A percentile compares a stretch with the other conserved stretches of the same genome.
These are phyloP conservation scores for Adansonia rubrostipa DNA, from an alignment of 441 rosid genomes.

Conservation along the genomic window DNA sequence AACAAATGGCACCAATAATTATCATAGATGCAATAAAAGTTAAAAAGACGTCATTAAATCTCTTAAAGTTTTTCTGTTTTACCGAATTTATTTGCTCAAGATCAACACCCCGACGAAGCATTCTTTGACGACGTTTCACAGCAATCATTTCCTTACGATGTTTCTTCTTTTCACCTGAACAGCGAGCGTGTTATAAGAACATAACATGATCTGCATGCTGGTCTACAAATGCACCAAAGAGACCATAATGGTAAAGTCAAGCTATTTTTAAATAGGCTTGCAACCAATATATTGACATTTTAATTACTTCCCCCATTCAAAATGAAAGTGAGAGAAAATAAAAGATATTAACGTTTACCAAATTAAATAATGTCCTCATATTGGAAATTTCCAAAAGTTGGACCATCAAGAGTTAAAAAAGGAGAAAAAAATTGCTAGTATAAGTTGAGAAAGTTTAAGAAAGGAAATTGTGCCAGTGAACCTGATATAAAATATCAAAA, in stretches of 20 bases:
- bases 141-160: slow-evolving; percentile 78
- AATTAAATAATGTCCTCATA: not conserved
- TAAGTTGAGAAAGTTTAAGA: not conserved
- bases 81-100: slow-evolving; percentile 70
- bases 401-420: not conserved
- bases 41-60: not conserved
- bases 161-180: slow-evolving; percentile 82
- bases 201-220: not conserved
- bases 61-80: slow-evolving; percentile 17
- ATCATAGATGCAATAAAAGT: not conserved
- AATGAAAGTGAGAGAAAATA: not conserved
- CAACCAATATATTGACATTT: slow-evolving; percentile 1
- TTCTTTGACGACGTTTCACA: slow-evolving; percentile 73
- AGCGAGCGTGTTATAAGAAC: slow-evolving; percentile 12
- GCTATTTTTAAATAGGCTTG: not conserved
- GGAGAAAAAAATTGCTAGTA: not conserved
- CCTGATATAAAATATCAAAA: not conserved
- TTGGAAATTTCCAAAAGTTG: not conserved
- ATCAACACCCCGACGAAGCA: slow-evolving; percentile 82
- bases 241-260: not conserved
- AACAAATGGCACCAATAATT: slow-evolving; percentile 10
- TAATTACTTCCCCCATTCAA: not conserved
- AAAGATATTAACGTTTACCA: not conserved
- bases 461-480: not conserved
- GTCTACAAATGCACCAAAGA: not conserved